Evolutionary conservation across 2,329 filamentous ascomycete genomes (phyloP), one percentile per base, ranked within the genome.

Genomic region (Pseudocercospora musae): DNA sequence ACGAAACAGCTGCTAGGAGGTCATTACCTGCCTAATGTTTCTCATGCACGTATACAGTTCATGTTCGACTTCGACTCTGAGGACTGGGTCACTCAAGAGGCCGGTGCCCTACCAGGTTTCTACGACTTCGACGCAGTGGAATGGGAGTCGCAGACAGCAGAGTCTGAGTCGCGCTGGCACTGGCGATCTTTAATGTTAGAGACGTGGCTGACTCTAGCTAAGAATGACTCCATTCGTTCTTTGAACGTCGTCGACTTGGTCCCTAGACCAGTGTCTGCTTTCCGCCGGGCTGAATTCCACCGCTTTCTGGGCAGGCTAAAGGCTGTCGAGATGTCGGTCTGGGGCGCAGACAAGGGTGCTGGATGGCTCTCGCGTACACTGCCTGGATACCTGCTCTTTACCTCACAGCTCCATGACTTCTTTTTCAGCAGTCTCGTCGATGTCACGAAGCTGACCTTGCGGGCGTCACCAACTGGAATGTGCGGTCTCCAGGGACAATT

Each of bases 291-390:
- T 8, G 25, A 52, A 46, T 62, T 55, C 44, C 53, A 42, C 3
- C 9, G 5, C 13, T 58, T 62, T 21, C 46, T 62, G 6, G 10
- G 20, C 29, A 31, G 21, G 29, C 13, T 62, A 7, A 21, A 46
- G 9, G 25, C 42, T n/a, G 48, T 62, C 46, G 29, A 46, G 15
- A 49, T 62, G 15, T 20, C 37, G 18, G 33, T 62, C 42, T 62
- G 59, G 59, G 59, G 59, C 18, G 27, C 52, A 18, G 54, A 62
- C 4, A 52, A 62, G 10, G 46, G 52, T 20, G 53, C 53, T n/a
- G 59, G 53, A 7, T 59, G 57, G 57, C 53, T 44, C 52, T 58
- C 59, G 20, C 50, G 57, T 15, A 53, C 44, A 4, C 21, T 53
- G 37, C 23, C 53, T 23, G 59, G 59, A 20, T 62, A 62, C 23